Conservation (phyloP, 148 eudicot genomes). For the Simmondsia chinensis region DNA sequence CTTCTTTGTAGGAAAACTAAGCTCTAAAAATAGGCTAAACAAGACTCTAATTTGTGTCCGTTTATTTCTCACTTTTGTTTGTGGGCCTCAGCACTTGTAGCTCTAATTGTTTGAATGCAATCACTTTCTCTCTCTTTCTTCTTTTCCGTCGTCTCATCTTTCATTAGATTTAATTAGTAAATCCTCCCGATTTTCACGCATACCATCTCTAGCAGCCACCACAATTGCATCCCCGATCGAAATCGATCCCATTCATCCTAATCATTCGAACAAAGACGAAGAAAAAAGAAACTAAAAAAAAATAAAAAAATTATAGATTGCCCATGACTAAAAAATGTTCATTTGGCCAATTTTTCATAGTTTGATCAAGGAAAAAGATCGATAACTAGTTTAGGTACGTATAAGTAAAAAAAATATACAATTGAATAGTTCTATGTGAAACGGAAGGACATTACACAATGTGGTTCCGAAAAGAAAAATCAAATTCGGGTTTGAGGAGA, state of each 20-base stretch:
- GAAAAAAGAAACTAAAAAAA: not conserved
- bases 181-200: slow-evolving; percentile 13
- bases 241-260: slow-evolving; percentile 7
- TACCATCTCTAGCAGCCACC: slow-evolving; percentile 14
- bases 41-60: slow-evolving; percentile 5
- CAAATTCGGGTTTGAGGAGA: not conserved
- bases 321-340: too few species aligned
- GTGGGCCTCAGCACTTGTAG: slow-evolving; percentile 20
- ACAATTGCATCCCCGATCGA: slow-evolving; percentile 10
- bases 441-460: not conserved
- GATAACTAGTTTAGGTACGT: too few species aligned
- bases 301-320: too few species aligned
- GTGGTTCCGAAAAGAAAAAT: not conserved
- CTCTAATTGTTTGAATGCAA: slow-evolving; percentile 7
- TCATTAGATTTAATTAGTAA: slow-evolving; percentile 18
- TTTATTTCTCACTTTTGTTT: slow-evolving; percentile 15
- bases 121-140: too few species aligned
- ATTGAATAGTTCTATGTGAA: not conserved
- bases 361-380: too few species aligned
- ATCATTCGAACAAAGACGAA: not conserved
- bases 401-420: too few species aligned
- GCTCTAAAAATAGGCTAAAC: slow-evolving; percentile 16
- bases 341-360: too few species aligned
- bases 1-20: slow-evolving; percentile 12
- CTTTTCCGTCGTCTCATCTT: too few species aligned